Evolutionary conservation across 495 filamentous ascomycete species (phyloP).

Genomic region (Penicillium diatomitis): DNA sequence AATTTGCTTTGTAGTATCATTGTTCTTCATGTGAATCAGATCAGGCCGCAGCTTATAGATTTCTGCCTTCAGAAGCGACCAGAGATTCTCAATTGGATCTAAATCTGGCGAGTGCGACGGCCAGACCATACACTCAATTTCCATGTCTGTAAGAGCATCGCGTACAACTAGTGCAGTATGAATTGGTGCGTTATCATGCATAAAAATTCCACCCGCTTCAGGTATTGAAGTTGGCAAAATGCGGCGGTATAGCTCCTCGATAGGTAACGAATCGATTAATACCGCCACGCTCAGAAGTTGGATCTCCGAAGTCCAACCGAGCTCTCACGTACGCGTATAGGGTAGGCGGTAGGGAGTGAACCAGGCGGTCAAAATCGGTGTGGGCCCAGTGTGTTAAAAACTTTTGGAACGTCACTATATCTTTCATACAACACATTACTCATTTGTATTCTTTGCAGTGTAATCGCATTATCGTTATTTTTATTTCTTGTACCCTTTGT

Average conservation of each 20-base stretch:
- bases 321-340: too few species aligned
- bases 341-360: too few species aligned
- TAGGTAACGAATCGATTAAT: background rate
- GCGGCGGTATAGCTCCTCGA: too few species aligned
- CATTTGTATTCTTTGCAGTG: constrained; percentile 1
- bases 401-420: too few species aligned
- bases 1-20: background rate
- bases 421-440: constrained; percentile 11
- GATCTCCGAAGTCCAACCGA: constrained; percentile 1
- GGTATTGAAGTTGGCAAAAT: background rate
- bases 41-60: constrained; percentile 2
- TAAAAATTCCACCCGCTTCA: constrained; percentile 4
- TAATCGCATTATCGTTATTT: constrained; percentile 6
- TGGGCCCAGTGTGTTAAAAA: too few species aligned
- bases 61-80: constrained; percentile 8
- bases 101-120: background rate
- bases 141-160: background rate
- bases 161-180: constrained; percentile 4
- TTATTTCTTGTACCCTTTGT: constrained; percentile 8
- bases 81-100: constrained; percentile 9
- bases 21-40: constrained; percentile 1
- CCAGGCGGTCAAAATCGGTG: too few species aligned
- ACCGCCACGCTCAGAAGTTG: background rate
- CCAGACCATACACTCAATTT: background rate
- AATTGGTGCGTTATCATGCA: constrained; percentile 12